Evolutionary conservation across 139 green algal genomes (phyloP).

Genomic region (Yamagishiella unicocca): DNA sequence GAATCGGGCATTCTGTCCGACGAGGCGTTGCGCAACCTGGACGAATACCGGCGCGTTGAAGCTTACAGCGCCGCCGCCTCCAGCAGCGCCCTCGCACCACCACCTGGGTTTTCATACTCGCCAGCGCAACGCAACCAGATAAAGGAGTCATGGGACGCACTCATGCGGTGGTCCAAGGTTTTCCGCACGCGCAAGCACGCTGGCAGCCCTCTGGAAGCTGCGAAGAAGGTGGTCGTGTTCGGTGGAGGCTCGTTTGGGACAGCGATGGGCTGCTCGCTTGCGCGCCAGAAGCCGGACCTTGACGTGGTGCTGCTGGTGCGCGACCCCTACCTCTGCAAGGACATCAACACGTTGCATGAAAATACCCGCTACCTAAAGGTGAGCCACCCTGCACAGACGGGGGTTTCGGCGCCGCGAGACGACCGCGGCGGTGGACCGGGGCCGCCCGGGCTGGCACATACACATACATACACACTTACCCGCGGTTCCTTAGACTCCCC

Average conservation of each 20-base stretch:
- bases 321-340: slow-evolving; percentile 79
- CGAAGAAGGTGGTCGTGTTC: slow-evolving; percentile 93
- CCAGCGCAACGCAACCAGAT: slow-evolving; percentile 77
- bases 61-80: background rate
- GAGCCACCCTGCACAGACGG: no score
- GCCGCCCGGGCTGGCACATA: no score
- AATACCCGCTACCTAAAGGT: slow-evolving; percentile 93
- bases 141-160: slow-evolving; percentile 78
- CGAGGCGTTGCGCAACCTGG: slow-evolving; percentile 26
- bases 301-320: slow-evolving; percentile 91
- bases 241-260: slow-evolving; percentile 97
- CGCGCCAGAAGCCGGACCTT: slow-evolving; percentile 84
- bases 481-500: no score
- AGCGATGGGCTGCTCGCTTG: slow-evolving; percentile 90
- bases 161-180: slow-evolving; percentile 92
- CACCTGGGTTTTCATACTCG: slow-evolving; percentile 30
- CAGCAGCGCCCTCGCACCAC: background rate
- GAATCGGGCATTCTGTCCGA: slow-evolving; percentile 11
- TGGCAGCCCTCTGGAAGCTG: slow-evolving; percentile 50
- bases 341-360: slow-evolving; percentile 91
- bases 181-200: slow-evolving; percentile 52
- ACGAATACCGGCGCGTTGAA: slow-evolving; percentile 39
- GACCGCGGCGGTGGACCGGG: no score
- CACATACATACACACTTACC: no score
- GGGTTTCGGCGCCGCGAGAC: no score